Percentiles rank a stretch among this genome's conserved stretches.
Evolutionary conservation across 306 rosid genomes (phyloP).

Genomic region (Cotoneaster glaucophyllus): DNA sequence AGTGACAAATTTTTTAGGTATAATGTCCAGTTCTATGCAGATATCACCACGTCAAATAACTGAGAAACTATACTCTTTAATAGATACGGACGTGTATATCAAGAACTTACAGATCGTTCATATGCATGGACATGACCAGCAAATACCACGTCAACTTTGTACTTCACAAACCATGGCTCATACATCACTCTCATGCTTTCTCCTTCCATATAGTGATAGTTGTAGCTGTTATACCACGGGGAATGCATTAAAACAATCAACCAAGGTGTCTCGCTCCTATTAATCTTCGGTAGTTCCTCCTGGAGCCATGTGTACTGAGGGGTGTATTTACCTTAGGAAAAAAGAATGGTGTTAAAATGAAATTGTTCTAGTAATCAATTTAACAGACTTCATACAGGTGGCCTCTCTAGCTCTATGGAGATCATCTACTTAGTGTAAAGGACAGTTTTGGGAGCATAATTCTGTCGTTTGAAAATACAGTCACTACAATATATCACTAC

Average conservation of each 20-base stretch:
- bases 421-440: neutral
- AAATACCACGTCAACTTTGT: conserved; percentile 77
- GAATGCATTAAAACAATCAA: conserved; percentile 48
- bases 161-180: conserved; percentile 60
- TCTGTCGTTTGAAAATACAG: neutral
- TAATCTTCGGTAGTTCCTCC: conserved; percentile 42
- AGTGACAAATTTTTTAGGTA: neutral
- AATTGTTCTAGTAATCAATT: neutral
- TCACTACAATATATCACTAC: neutral
- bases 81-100: neutral
- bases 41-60: neutral
- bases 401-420: neutral
- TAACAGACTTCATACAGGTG: neutral
- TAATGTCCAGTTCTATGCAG: neutral
- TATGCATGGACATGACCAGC: conserved; percentile 96
- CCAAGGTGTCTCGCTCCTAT: conserved; percentile 53
- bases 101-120: conserved; percentile 67
- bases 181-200: conserved; percentile 81
- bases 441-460: neutral
- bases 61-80: neutral
- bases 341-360: neutral
- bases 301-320: conserved; percentile 45
- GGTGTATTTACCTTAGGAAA: conserved; percentile 41
- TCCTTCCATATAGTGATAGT: conserved; percentile 69
- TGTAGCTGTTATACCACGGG: conserved; percentile 55